phyloP scores from a whole-genome alignment of 1,284 basidiomycete species.

The Ceratobasidium sp. region DNA sequence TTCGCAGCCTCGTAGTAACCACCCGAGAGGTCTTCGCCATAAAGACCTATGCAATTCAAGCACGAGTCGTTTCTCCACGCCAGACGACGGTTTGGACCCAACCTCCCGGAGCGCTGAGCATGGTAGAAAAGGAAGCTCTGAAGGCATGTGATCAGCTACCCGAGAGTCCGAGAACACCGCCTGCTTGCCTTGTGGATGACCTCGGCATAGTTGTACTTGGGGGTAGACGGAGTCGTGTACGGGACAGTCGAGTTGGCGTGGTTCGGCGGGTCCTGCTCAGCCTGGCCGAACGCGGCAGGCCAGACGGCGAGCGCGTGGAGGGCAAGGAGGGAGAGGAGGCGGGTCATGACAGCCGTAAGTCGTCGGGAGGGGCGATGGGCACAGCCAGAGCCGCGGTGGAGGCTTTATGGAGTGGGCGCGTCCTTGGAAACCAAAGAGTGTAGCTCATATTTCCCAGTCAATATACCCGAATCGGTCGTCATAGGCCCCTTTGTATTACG shows the following conservation, averaged over 20 bases:
- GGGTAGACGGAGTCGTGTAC: slow-evolving; percentile 37
- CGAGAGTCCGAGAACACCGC: background rate
- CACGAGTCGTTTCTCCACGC: slow-evolving; percentile 46
- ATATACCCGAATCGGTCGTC: slow-evolving; percentile 30
- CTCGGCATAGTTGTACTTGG: slow-evolving; percentile 48
- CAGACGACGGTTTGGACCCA: slow-evolving; percentile 46
- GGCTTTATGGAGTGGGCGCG: slow-evolving; percentile 27
- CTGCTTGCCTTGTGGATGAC: slow-evolving; percentile 45
- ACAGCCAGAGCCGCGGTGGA: background rate
- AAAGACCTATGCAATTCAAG: slow-evolving; percentile 43
- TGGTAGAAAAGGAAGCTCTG: slow-evolving; percentile 48
- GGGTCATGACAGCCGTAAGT: slow-evolving; percentile 25
- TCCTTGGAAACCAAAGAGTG: slow-evolving; percentile 26
- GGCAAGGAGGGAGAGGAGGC: slow-evolving; percentile 33
- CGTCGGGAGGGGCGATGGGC: slow-evolving; percentile 4
- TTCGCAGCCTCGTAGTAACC: slow-evolving; percentile 48
- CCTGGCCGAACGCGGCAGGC: background rate
- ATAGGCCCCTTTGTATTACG: slow-evolving; percentile 28
- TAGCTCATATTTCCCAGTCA: slow-evolving; percentile 7
- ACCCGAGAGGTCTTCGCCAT: slow-evolving; percentile 44
- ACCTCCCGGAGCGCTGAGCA: slow-evolving; percentile 45
- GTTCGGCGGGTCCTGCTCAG: slow-evolving; percentile 43
- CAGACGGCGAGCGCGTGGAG: slow-evolving; percentile 29
- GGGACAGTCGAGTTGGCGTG: slow-evolving; percentile 46
- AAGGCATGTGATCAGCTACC: background rate